These are phyloP conservation scores for Avena sativa DNA, from an alignment of 176 grass and related monocot species.

Conservation along the genomic window DNA sequence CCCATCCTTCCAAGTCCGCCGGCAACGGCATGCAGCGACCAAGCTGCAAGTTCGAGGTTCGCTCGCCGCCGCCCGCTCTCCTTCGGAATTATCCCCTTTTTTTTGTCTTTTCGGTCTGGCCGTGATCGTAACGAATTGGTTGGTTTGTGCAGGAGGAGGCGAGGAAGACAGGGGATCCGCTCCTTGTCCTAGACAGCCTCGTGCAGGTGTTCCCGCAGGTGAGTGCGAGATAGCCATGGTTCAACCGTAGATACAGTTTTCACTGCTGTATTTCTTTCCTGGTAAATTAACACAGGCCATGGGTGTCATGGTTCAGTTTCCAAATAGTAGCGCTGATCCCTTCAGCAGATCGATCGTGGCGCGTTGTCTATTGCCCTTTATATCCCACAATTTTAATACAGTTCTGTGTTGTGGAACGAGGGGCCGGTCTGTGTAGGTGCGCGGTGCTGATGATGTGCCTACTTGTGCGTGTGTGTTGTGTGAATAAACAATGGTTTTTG, in stretches of 20 bases:
- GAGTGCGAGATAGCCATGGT: neutral
- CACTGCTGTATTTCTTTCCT: too few relatives aligned
- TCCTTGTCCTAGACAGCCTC: conserved; percentile 37
- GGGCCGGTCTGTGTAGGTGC: too few relatives aligned
- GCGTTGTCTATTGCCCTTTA: neutral
- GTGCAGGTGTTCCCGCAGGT: conserved; percentile 50
- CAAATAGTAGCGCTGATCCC: neutral
- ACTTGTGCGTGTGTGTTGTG: neutral
- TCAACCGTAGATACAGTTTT: neutral
- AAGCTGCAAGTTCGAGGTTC: neutral
- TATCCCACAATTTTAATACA: neutral
- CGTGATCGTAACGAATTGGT: neutral
- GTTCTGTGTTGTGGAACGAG: too few relatives aligned
- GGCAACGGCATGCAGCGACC: neutral
- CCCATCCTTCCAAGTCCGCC: neutral
- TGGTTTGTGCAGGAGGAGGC: neutral
- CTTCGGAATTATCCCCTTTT: neutral
- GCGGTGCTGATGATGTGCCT: too few relatives aligned
- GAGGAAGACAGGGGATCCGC: conserved; percentile 16
- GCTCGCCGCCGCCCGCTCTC: neutral
- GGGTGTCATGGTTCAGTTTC: neutral
- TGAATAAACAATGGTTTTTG: neutral
- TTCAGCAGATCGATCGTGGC: neutral
- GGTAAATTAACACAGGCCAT: neutral
- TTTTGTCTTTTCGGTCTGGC: neutral